These are phyloP conservation scores for Orychophragmus violaceus DNA, from an alignment of 345 rosid genomes.

Conservation along the genomic window DNA sequence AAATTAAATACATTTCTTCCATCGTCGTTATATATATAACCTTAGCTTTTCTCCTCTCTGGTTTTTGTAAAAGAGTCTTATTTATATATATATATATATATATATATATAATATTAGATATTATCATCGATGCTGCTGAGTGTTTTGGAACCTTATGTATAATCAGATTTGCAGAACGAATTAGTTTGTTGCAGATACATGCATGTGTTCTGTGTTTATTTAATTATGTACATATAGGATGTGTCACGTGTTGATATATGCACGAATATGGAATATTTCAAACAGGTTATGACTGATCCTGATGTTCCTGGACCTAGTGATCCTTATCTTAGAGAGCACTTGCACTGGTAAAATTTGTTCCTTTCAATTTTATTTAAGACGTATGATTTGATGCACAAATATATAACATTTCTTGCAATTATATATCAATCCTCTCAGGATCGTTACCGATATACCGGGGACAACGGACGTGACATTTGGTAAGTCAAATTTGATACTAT, in stretches of 20 bases:
- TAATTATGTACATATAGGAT: background rate
- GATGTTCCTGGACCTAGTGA: slow-evolving; percentile 99
- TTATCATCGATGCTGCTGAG: no score
- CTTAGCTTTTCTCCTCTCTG: no score
- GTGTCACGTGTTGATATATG: background rate
- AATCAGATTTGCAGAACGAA: no score
- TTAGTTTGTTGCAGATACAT: background rate
- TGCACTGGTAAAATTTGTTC: slow-evolving; percentile 62
- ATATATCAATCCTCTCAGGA: slow-evolving; percentile 47
- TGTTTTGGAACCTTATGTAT: no score
- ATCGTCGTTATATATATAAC: no score
- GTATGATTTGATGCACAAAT: background rate
- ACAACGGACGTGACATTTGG: slow-evolving; percentile 92
- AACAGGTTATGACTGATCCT: slow-evolving; percentile 95
- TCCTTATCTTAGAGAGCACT: slow-evolving; percentile 87
- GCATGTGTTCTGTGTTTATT: background rate
- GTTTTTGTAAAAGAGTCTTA: no score
- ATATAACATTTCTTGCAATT: slow-evolving; percentile 26
- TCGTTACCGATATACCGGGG: slow-evolving; percentile 95
- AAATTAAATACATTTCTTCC: no score
- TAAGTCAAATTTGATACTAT: slow-evolving; percentile 29
- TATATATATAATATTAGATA: no score
- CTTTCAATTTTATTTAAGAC: background rate
- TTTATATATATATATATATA: no score
- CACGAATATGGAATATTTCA: slow-evolving; percentile 1